phyloP scores from a whole-genome alignment of 1,284 basidiomycete species.

The Leucoagaricus sp. region DNA sequence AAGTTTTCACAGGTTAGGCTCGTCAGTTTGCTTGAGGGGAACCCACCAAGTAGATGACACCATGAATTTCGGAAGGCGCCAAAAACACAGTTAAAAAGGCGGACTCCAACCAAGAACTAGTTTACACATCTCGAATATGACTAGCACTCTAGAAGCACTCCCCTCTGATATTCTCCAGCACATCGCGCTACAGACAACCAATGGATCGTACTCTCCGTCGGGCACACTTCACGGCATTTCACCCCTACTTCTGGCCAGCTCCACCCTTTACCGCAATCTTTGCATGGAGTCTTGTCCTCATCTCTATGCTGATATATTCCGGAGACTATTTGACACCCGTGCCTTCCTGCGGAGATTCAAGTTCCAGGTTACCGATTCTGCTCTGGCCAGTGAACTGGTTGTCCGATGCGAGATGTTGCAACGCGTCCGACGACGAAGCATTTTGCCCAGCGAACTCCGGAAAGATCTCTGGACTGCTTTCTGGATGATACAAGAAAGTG shows the following conservation, averaged over 20 bases:
- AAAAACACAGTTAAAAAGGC: slow-evolving; percentile 18
- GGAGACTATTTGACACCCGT: slow-evolving; percentile 50
- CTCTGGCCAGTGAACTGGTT: slow-evolving; percentile 47
- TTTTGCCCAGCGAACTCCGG: slow-evolving; percentile 29
- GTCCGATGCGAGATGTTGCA: slow-evolving; percentile 44
- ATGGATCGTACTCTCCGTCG: slow-evolving; percentile 29
- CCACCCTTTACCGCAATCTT: slow-evolving; percentile 45
- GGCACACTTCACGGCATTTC: slow-evolving; percentile 40
- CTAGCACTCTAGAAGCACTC: slow-evolving; percentile 43
- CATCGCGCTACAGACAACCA: slow-evolving; percentile 46
- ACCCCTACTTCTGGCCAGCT: slow-evolving; percentile 44
- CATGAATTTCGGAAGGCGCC: slow-evolving; percentile 9
- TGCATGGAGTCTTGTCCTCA: slow-evolving; percentile 47
- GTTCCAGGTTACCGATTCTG: slow-evolving; percentile 39
- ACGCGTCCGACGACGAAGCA: slow-evolving; percentile 40
- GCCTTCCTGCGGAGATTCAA: slow-evolving; percentile 38
- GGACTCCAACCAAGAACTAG: background rate
- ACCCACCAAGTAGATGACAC: slow-evolving; percentile 1
- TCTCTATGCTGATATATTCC: slow-evolving; percentile 65
- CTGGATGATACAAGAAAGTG: slow-evolving; percentile 53
- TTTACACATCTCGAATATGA: slow-evolving; percentile 30
- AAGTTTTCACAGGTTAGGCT: background rate
- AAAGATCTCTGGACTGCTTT: slow-evolving; percentile 53
- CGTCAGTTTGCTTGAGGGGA: slow-evolving; percentile 2
- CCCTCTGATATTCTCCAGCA: slow-evolving; percentile 55